A percentile compares a stretch with the other conserved stretches of the same genome.
Conservation (phyloP, 306 rosid species). For the Arachis hypogaea region DNA sequence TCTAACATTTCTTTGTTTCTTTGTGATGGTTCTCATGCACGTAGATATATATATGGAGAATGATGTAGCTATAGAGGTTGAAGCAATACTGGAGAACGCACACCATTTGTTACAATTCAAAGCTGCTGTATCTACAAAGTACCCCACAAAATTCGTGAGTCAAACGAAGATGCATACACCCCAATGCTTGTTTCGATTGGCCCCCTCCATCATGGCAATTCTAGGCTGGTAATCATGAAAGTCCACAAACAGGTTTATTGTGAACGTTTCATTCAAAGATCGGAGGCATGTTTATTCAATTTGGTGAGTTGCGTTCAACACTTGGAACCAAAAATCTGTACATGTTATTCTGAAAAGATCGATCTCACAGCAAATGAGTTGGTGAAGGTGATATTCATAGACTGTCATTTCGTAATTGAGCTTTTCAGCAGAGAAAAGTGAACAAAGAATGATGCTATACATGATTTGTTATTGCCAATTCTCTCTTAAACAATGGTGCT, state of each 20-base stretch:
- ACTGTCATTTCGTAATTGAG: conserved; percentile 4
- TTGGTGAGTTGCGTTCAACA: neutral
- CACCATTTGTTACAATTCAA: too few relatives aligned
- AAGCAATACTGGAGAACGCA: too few relatives aligned
- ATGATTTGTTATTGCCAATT: neutral
- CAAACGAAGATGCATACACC: too few relatives aligned
- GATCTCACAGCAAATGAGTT: neutral
- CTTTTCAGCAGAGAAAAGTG: neutral
- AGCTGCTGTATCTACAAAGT: too few relatives aligned
- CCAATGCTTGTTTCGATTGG: neutral
- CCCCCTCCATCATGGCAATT: neutral
- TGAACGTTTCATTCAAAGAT: neutral
- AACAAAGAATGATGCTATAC: neutral
- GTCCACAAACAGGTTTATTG: neutral
- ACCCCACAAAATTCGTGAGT: too few relatives aligned
- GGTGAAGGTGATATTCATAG: neutral
- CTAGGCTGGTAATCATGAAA: neutral
- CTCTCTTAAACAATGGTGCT: neutral
- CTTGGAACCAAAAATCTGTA: neutral
- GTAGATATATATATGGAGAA: too few relatives aligned
- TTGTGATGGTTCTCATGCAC: too few relatives aligned
- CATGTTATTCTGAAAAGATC: neutral
- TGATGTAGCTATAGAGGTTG: too few relatives aligned
- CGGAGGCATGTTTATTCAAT: neutral
- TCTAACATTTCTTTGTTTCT: too few relatives aligned